phyloP scores from a whole-genome alignment of 208 protist genomes.

The Wallacemonas sp. region DNA sequence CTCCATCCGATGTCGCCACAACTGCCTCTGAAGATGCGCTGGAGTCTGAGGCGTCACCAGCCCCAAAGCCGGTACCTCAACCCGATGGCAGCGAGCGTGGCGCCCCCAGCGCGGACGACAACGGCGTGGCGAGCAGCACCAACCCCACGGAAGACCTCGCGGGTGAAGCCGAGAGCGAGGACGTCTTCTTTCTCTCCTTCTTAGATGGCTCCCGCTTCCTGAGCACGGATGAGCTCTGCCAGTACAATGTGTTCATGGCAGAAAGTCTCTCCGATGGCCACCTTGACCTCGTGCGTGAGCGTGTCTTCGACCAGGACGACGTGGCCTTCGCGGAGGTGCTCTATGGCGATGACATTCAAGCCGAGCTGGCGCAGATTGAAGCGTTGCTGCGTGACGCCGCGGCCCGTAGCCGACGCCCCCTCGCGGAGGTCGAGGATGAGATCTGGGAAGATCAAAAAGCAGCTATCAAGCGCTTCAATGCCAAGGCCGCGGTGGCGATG shows the following conservation, averaged over 20 bases:
- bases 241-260: slow-evolving; percentile 77
- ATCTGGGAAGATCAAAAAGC: slow-evolving; percentile 28
- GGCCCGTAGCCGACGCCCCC: slow-evolving; percentile 1
- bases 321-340: slow-evolving; percentile 80
- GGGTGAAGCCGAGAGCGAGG: background rate
- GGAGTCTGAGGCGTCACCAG: background rate
- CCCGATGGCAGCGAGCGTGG: background rate
- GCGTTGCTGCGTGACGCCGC: slow-evolving; percentile 27
- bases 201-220: slow-evolving; percentile 72
- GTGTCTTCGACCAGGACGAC: slow-evolving; percentile 76
- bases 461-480: slow-evolving; percentile 42
- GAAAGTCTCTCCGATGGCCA: slow-evolving; percentile 73
- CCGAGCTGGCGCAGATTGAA: slow-evolving; percentile 27
- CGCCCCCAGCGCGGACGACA: background rate
- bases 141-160: no score
- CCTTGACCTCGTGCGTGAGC: slow-evolving; percentile 53
- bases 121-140: background rate
- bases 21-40: slow-evolving; percentile 7
- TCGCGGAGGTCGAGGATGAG: slow-evolving; percentile 24
- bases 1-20: slow-evolving; percentile 7
- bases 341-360: slow-evolving; percentile 76
- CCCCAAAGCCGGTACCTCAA: background rate
- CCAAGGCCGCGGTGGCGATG: slow-evolving; percentile 33
- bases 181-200: slow-evolving; percentile 69
- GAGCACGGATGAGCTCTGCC: slow-evolving; percentile 53